These are phyloP conservation scores for Rhizopogon sp. DNA, from an alignment of 768 basidiomycete genomes.

Conservation along the genomic window DNA sequence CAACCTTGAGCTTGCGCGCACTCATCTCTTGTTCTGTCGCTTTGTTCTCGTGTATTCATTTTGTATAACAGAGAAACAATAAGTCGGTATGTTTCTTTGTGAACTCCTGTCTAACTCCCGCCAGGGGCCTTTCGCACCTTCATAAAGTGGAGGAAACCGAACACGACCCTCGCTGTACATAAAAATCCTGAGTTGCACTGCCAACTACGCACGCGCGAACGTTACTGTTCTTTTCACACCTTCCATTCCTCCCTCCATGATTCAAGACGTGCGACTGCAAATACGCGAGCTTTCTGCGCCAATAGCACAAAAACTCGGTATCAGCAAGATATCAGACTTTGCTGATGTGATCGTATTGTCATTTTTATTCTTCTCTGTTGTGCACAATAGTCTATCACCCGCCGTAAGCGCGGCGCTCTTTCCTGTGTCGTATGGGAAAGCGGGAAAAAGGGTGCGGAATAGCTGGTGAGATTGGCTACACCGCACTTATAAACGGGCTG, in stretches of 20 bases:
- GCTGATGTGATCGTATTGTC: conserved; percentile 50
- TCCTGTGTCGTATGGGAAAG: conserved; percentile 44
- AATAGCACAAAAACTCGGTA: conserved; percentile 32
- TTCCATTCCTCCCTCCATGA: conserved; percentile 12
- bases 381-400: conserved; percentile 59
- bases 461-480: conserved; percentile 47
- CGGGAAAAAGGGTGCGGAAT: conserved; percentile 43
- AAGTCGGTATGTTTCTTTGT: background rate
- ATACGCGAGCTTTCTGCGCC: conserved; percentile 26
- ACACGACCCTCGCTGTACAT: background rate
- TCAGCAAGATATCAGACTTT: conserved; percentile 51
- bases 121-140: background rate
- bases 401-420: conserved; percentile 41
- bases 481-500: background rate
- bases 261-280: conserved; percentile 22
- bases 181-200: background rate
- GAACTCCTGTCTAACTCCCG: background rate
- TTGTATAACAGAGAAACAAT: background rate
- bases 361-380: conserved; percentile 49
- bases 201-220: background rate
- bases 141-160: background rate
- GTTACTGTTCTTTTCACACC: background rate
- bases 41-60: background rate
- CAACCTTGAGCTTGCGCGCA: background rate
- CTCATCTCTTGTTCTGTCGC: background rate